These are phyloP conservation scores for Penicillium crystallinum DNA, from an alignment of 495 filamentous ascomycete genomes.

Conservation along the genomic window DNA sequence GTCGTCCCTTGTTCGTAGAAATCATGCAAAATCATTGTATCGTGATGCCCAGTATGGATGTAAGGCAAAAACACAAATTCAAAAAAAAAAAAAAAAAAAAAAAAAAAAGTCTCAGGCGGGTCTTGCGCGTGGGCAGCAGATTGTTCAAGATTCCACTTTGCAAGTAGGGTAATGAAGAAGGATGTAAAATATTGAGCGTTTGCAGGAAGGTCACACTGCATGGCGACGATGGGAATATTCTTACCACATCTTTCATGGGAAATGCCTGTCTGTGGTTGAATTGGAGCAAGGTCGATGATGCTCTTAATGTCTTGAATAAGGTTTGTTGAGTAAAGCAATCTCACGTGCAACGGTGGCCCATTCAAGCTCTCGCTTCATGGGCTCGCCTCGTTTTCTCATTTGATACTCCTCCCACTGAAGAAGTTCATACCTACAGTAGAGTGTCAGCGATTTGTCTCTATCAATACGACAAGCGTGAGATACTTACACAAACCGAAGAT, in stretches of 20 bases:
- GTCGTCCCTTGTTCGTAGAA: constrained; percentile 16
- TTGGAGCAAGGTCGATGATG: not conserved
- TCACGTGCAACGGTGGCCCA: constrained; percentile 86
- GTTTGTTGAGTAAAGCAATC: constrained; percentile 92
- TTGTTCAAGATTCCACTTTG: not conserved
- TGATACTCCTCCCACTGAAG: constrained; percentile 88
- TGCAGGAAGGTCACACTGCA: not conserved
- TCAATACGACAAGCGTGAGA: not conserved
- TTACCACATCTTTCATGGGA: too few species aligned
- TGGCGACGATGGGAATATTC: too few species aligned
- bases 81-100: not conserved
- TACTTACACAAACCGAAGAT: constrained; percentile 60
- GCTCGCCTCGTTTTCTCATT: constrained; percentile 38
- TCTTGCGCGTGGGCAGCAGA: not conserved
- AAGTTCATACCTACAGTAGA: constrained; percentile 48
- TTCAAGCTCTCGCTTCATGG: constrained; percentile 72
- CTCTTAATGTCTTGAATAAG: constrained; percentile 55
- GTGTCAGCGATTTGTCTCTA: constrained; percentile 13
- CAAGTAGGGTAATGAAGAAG: not conserved
- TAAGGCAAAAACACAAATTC: not conserved
- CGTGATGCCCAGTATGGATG: not conserved
- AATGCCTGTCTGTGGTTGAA: too few species aligned
- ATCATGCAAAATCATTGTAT: constrained; percentile 19
- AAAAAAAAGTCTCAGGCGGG: not conserved
- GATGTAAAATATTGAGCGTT: not conserved